Evolutionary conservation across 176 grass and related monocot species (phyloP).

Genomic region (sorghum (Sorghum bicolor)): DNA sequence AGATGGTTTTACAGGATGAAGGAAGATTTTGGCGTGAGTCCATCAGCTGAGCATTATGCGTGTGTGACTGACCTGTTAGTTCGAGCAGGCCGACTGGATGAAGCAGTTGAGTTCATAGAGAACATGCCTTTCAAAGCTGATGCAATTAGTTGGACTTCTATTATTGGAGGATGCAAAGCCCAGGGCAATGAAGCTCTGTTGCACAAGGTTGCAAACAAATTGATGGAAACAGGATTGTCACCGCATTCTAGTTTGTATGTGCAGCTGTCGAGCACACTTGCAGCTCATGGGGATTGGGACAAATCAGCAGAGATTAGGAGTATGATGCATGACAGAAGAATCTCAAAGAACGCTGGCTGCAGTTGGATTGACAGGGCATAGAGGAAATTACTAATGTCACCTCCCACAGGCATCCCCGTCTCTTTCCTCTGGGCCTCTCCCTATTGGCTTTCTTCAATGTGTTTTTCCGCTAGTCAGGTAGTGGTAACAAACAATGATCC

Average conservation of each 20-base stretch:
- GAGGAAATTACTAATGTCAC: background rate
- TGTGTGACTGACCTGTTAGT: conserved; percentile 64
- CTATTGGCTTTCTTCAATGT: background rate
- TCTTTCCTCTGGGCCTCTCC: background rate
- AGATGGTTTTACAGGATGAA: conserved; percentile 67
- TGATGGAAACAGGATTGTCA: conserved; percentile 22
- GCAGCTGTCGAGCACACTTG: conserved; percentile 59
- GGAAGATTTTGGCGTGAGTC: conserved; percentile 41
- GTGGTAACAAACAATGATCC: background rate
- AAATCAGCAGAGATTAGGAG: conserved; percentile 54
- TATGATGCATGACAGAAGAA: conserved; percentile 53
- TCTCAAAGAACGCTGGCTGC: conserved; percentile 57
- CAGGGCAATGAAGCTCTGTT: conserved; percentile 48
- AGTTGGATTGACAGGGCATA: conserved; percentile 50
- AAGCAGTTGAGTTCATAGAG: conserved; percentile 74
- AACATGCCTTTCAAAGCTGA: conserved; percentile 71
- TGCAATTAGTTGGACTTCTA: conserved; percentile 52
- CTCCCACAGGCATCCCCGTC: background rate
- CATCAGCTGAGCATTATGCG: conserved; percentile 60
- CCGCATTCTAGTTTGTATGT: conserved; percentile 57
- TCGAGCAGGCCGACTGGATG: conserved; percentile 56
- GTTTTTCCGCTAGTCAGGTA: background rate
- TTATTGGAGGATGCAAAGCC: conserved; percentile 70
- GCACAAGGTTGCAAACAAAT: conserved; percentile 38
- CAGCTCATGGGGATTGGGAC: conserved; percentile 62